These are phyloP conservation scores for Microthyrium microscopicum DNA, from an alignment of 2,329 filamentous ascomycete species.

Conservation along the genomic window DNA sequence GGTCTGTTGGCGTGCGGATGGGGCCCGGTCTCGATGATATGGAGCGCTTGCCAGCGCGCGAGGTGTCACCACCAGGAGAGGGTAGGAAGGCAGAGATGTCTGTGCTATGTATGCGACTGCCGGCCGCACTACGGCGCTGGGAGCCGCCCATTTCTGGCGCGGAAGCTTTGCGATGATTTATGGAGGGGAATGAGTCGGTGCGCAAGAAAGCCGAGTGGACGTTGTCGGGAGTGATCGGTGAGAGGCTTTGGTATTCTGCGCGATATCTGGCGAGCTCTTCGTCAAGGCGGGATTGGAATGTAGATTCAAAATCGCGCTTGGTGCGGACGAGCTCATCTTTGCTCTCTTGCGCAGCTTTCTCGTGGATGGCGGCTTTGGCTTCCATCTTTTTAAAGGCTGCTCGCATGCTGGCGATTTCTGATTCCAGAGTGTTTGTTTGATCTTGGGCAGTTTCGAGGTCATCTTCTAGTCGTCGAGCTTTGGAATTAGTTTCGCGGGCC, in stretches of 20 bases:
- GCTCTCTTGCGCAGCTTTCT: conserved; percentile 45
- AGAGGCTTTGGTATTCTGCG: conserved; percentile 24
- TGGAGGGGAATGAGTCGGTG: conserved; percentile 20
- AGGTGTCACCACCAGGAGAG: too few relatives aligned
- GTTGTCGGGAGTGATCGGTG: conserved; percentile 12
- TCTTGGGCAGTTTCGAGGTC: conserved; percentile 58
- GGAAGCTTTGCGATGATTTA: conserved; percentile 23
- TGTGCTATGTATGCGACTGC: conserved; percentile 11
- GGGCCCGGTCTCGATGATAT: conserved; percentile 7
- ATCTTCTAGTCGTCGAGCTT: conserved; percentile 55
- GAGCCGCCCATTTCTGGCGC: conserved; percentile 17
- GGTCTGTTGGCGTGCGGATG: conserved; percentile 9
- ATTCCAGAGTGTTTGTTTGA: conserved; percentile 45
- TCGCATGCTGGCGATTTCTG: conserved; percentile 45
- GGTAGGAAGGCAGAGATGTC: too few relatives aligned
- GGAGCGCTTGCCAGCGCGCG: too few relatives aligned
- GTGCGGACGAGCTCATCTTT: conserved; percentile 40
- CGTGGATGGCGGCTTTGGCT: conserved; percentile 44
- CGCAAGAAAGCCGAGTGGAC: conserved; percentile 14
- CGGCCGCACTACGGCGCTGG: conserved; percentile 15
- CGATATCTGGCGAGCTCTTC: conserved; percentile 48
- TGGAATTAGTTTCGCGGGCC: conserved; percentile 64
- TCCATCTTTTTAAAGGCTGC: conserved; percentile 45
- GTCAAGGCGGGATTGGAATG: conserved; percentile 41
- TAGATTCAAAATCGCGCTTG: conserved; percentile 40